Percentiles rank a stretch among this genome's conserved stretches.
phyloP scores from a whole-genome alignment of 495 filamentous ascomycete genomes.

The Xylaria nigripes region DNA sequence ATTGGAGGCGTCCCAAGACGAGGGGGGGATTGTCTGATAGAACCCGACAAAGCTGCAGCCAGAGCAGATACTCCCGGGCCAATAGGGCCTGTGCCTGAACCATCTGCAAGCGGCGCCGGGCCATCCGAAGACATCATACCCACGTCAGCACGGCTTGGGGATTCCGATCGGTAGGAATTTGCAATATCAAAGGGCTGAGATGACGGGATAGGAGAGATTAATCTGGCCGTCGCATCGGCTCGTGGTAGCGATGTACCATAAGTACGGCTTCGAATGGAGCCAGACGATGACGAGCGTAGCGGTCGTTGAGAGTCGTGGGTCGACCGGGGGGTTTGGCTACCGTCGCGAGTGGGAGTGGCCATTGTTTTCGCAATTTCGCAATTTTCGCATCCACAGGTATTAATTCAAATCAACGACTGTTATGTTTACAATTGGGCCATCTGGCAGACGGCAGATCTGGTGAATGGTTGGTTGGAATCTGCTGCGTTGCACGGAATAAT shows the following conservation, averaged over 20 bases:
- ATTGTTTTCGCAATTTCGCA: too few species aligned
- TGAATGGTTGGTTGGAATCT: not conserved
- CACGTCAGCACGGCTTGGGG: conserved; percentile 20
- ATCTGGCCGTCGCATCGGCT: conserved; percentile 60
- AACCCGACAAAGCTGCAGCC: conserved; percentile 63
- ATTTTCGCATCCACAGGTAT: not conserved
- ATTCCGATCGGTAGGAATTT: conserved; percentile 28
- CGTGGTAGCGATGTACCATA: conserved; percentile 44
- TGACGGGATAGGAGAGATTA: conserved; percentile 63
- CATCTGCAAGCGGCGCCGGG: conserved; percentile 43
- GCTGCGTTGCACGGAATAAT: not conserved
- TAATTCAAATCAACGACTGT: not conserved
- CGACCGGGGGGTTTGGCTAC: conserved; percentile 23
- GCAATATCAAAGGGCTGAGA: conserved; percentile 43
- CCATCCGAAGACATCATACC: conserved; percentile 20
- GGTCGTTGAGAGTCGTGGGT: conserved; percentile 26
- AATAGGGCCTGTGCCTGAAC: conserved; percentile 39
- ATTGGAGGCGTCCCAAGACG: conserved; percentile 53
- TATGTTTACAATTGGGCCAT: conserved; percentile 6
- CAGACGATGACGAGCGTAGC: conserved; percentile 39
- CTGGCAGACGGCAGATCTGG: not conserved
- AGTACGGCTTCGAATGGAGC: conserved; percentile 35
- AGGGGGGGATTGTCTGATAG: conserved; percentile 52
- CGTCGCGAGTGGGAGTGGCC: conserved; percentile 22
- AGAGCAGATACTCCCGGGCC: conserved; percentile 72